Percentiles rank a stretch among this genome's conserved stretches.
Conservation (phyloP, 768 basidiomycete species). For the Amanita inopinata region DNA sequence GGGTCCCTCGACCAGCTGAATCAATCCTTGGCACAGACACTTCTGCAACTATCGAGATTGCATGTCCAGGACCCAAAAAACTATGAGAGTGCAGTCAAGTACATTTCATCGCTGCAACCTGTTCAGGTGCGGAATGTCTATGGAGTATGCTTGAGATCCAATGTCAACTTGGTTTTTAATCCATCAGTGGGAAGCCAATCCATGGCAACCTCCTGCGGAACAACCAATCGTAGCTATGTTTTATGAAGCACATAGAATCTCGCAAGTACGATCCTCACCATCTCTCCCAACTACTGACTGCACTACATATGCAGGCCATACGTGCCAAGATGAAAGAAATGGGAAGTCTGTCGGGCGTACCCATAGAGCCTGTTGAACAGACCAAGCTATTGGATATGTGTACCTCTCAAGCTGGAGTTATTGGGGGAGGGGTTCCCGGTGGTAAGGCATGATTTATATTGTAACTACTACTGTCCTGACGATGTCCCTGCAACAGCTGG, state of each 20-base stretch:
- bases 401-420: constrained; percentile 67
- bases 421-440: constrained; percentile 94
- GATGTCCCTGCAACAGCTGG: constrained; percentile 50
- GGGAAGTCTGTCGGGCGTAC: constrained; percentile 67
- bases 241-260: constrained; percentile 42
- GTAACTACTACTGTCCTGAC: neutral
- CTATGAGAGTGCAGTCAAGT: constrained; percentile 52
- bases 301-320: constrained; percentile 41
- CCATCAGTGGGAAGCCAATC: constrained; percentile 50
- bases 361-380: constrained; percentile 88
- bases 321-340: constrained; percentile 76
- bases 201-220: constrained; percentile 35
- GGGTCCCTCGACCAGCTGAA: constrained; percentile 52
- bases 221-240: constrained; percentile 43
- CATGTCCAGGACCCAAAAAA: constrained; percentile 34
- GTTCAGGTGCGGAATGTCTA: constrained; percentile 34
- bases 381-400: constrained; percentile 76
- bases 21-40: constrained; percentile 42
- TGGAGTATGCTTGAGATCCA: neutral
- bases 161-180: constrained; percentile 3
- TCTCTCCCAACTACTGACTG: neutral
- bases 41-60: constrained; percentile 41
- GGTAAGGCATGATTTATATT: constrained; percentile 42
- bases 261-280: constrained; percentile 38
- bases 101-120: constrained; percentile 49